These are phyloP conservation scores for Ustilago trichophora DNA, from an alignment of 1,284 basidiomycete species.

Conservation along the genomic window DNA sequence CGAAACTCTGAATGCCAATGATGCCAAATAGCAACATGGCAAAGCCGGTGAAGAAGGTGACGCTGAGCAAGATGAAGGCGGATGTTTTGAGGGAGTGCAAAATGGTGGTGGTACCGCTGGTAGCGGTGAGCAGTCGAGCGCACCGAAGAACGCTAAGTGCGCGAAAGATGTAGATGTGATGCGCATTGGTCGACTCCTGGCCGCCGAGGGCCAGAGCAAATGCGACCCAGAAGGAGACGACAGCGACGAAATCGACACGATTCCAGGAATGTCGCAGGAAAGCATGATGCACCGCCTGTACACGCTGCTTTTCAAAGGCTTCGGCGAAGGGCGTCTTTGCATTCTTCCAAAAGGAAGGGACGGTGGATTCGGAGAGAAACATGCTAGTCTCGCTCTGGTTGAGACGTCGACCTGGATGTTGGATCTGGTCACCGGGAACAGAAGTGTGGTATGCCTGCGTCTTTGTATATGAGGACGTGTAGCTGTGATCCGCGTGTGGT, in stretches of 20 bases:
- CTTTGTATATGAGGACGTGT: not conserved
- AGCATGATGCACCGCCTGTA: slow-evolving; percentile 67
- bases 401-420: slow-evolving; percentile 27
- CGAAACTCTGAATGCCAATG: slow-evolving; percentile 65
- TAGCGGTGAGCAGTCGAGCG: slow-evolving; percentile 84
- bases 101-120: slow-evolving; percentile 92
- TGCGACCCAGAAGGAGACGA: slow-evolving; percentile 79
- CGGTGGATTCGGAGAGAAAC: slow-evolving; percentile 38
- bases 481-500: not conserved
- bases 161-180: slow-evolving; percentile 87
- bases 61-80: slow-evolving; percentile 83
- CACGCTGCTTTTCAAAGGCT: slow-evolving; percentile 68
- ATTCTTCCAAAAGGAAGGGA: slow-evolving; percentile 35
- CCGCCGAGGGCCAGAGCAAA: slow-evolving; percentile 77
- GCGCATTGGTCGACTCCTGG: slow-evolving; percentile 72
- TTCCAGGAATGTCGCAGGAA: slow-evolving; percentile 95
- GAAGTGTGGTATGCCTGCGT: not conserved
- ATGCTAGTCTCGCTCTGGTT: slow-evolving; percentile 42
- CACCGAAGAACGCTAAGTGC: slow-evolving; percentile 88
- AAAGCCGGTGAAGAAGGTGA: slow-evolving; percentile 89
- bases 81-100: slow-evolving; percentile 92
- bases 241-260: slow-evolving; percentile 86
- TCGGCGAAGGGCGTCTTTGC: slow-evolving; percentile 68
- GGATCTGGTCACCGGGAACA: not conserved
- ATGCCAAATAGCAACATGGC: slow-evolving; percentile 85